phyloP scores from a whole-genome alignment of 371 early-diverging fungal genomes.

The Enteropsectra breve region DNA sequence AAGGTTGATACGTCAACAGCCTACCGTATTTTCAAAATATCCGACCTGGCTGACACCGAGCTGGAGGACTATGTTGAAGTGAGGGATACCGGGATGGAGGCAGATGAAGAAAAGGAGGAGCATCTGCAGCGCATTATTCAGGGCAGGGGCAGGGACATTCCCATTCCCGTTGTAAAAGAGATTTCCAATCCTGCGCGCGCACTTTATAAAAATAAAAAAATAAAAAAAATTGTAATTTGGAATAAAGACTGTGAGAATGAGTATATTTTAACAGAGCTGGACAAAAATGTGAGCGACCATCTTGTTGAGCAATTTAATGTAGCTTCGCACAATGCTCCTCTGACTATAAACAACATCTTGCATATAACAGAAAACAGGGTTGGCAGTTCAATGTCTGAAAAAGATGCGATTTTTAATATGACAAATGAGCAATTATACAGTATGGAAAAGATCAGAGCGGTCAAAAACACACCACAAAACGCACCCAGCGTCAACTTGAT shows the following conservation, averaged over 20 bases:
- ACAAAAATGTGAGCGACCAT: slow-evolving; percentile 16
- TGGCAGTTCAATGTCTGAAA: too few relatives aligned
- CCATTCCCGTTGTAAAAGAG: slow-evolving; percentile 44
- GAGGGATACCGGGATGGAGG: slow-evolving; percentile 53
- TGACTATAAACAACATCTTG: slow-evolving; percentile 7
- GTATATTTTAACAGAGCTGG: slow-evolving; percentile 30
- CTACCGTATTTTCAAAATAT: too few relatives aligned
- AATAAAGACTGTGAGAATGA: slow-evolving; percentile 41
- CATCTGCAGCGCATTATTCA: slow-evolving; percentile 48
- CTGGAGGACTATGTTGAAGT: slow-evolving; percentile 43
- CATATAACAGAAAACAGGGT: slow-evolving; percentile 3
- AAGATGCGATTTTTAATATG: too few relatives aligned
- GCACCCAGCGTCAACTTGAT: too few relatives aligned
- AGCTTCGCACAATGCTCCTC: background rate
- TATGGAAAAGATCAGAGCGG: too few relatives aligned
- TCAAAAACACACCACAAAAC: too few relatives aligned
- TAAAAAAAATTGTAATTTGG: slow-evolving; percentile 29
- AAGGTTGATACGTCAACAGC: slow-evolving; percentile 25
- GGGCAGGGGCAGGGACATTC: slow-evolving; percentile 31
- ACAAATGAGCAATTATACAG: too few relatives aligned
- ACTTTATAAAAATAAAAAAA: slow-evolving; percentile 8
- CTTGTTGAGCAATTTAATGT: background rate
- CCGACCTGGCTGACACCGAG: too few relatives aligned
- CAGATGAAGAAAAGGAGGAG: slow-evolving; percentile 55
- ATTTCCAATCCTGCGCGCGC: slow-evolving; percentile 13